Evolutionary conservation across 495 filamentous ascomycete genomes (phyloP).

Genomic region (Podospora tetraspora): DNA sequence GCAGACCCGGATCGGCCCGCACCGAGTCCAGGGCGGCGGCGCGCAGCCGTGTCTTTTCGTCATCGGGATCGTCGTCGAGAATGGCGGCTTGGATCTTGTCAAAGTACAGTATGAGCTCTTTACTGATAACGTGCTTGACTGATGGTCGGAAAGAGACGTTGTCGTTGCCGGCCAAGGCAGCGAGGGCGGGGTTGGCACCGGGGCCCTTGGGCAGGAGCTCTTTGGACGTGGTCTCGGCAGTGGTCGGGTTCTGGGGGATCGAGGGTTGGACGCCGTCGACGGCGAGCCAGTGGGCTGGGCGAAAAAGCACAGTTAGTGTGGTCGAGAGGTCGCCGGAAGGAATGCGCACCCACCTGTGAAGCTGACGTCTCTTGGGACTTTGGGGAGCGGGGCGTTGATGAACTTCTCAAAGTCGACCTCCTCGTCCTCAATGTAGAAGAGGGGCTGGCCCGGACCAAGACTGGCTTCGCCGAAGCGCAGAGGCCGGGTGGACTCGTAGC

Average conservation of each 20-base stretch:
- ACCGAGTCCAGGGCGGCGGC: constrained; percentile 76
- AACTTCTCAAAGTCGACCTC: constrained; percentile 98
- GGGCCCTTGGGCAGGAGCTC: constrained; percentile 86
- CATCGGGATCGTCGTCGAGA: constrained; percentile 75
- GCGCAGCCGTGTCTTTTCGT: constrained; percentile 61
- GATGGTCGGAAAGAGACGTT: constrained; percentile 78
- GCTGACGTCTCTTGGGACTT: constrained; percentile 85
- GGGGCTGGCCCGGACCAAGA: constrained; percentile 86
- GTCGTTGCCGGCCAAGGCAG: constrained; percentile 76
- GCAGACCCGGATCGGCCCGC: constrained; percentile 79
- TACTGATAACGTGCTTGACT: constrained; percentile 91
- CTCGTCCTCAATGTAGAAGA: constrained; percentile 97
- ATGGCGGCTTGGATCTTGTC: constrained; percentile 84
- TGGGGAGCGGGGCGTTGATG: constrained; percentile 91
- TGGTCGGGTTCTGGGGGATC: constrained; percentile 90
- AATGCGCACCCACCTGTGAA: constrained; percentile 64
- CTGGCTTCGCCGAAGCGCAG: constrained; percentile 90
- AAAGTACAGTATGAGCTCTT: constrained; percentile 95
- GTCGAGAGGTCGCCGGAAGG: neutral
- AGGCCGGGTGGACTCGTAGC: constrained; percentile 84
- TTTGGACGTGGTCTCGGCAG: constrained; percentile 68
- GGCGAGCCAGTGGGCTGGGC: constrained; percentile 84
- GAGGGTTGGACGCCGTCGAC: constrained; percentile 94
- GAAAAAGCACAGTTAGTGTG: neutral
- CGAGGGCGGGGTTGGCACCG: constrained; percentile 72